Conservation (phyloP, 345 rosid genomes). For the Sonneratia alba region DNA sequence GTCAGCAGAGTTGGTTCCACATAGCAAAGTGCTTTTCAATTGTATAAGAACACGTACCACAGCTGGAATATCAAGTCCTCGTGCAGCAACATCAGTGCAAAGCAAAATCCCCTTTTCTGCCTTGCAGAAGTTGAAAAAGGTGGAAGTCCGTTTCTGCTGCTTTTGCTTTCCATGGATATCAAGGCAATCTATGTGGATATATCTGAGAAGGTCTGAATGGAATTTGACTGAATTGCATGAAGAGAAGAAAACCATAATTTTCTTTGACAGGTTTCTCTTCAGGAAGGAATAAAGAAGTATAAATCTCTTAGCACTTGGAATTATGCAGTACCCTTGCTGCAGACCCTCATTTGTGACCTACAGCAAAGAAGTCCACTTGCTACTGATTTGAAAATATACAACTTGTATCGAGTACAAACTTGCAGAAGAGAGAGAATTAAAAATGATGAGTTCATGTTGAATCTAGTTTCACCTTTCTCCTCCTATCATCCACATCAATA, state of each 20-base stretch:
- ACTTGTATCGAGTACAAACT: background rate
- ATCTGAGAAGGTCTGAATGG: conserved; percentile 77
- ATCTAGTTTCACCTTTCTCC: conserved; percentile 58
- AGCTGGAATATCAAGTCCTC: conserved; percentile 95
- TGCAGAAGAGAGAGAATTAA: background rate
- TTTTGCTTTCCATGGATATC: conserved; percentile 95
- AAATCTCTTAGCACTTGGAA: conserved; percentile 76
- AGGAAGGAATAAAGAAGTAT: conserved; percentile 76
- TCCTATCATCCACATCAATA: conserved; percentile 90
- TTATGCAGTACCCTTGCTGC: conserved; percentile 92
- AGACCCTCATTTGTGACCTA: conserved; percentile 96
- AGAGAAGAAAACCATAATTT: conserved; percentile 97
- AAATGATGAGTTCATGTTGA: background rate
- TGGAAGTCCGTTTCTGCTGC: conserved; percentile 81
- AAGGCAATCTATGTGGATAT: conserved; percentile 60
- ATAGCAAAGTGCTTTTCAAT: background rate
- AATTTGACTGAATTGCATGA: conserved; percentile 94
- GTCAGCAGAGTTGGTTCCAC: background rate
- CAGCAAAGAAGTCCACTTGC: conserved; percentile 5
- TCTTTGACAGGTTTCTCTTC: conserved; percentile 80
- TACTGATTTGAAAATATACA: background rate
- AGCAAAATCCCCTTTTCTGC: conserved; percentile 88
- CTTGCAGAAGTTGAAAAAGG: conserved; percentile 90
- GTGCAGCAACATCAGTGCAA: conserved; percentile 97
- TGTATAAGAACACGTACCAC: conserved; percentile 40